phyloP scores from a whole-genome alignment of 345 rosid genomes.

The Euphorbia pulcherrima region DNA sequence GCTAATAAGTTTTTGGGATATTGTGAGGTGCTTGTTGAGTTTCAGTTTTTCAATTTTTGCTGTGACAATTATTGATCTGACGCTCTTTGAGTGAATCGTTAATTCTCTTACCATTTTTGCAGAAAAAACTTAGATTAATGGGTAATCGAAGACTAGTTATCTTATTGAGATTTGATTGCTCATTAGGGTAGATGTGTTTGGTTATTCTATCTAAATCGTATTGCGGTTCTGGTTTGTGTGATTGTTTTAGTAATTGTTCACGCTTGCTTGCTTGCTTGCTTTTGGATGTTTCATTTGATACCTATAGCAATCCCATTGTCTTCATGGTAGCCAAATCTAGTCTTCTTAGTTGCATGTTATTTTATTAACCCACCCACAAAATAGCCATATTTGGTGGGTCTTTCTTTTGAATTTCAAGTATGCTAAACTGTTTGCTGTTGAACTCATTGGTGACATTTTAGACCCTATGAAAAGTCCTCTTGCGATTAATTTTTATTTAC shows the following conservation, averaged over 20 bases:
- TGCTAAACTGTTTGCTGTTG: not conserved
- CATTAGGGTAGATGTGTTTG: not conserved
- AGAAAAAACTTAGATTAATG: not conserved
- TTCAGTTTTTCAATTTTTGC: not conserved
- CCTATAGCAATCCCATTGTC: not conserved
- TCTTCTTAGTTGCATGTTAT: not conserved
- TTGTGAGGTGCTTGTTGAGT: not conserved
- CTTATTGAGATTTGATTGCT: not conserved
- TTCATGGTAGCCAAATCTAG: not conserved
- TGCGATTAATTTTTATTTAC: not conserved
- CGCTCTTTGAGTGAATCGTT: too few species aligned
- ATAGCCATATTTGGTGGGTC: not conserved
- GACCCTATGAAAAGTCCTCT: not conserved
- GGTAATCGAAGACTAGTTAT: not conserved
- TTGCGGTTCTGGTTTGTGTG: not conserved
- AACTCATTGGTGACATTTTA: not conserved
- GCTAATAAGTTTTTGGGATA: not conserved
- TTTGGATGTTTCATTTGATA: not conserved
- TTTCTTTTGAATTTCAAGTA: not conserved
- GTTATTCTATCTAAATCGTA: not conserved
- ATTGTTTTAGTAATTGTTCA: too few species aligned
- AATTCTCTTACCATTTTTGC: not conserved
- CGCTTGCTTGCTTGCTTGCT: not conserved
- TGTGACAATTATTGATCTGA: too few species aligned
- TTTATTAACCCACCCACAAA: not conserved